Evolutionary conservation across 1,284 basidiomycete genomes (phyloP).

Genomic region (Cerioporus squamosus): DNA sequence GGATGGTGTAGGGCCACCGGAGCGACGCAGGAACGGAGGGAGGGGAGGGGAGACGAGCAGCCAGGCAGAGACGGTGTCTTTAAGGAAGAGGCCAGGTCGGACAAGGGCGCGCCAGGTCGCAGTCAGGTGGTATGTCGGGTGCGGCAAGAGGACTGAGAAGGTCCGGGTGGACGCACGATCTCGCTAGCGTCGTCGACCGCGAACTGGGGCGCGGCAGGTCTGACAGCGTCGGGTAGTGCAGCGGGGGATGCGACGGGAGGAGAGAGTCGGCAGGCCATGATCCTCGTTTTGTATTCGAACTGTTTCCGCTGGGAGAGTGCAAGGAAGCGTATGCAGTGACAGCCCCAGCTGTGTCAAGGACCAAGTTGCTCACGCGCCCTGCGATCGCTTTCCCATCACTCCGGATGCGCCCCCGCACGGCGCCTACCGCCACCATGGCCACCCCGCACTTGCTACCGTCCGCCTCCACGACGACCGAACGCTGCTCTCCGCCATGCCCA

Average conservation of each 20-base stretch:
- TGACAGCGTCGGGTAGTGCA: no score
- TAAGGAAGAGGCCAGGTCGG: neutral
- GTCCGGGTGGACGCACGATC: neutral
- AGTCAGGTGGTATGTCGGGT: constrained; percentile 8
- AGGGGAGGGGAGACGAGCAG: neutral
- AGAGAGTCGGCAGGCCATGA: no score
- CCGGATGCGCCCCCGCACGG: neutral
- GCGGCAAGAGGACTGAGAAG: neutral
- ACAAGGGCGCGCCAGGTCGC: neutral
- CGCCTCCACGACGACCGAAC: neutral
- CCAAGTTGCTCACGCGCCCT: neutral
- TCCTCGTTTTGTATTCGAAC: no score
- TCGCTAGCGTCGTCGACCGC: constrained; percentile 9
- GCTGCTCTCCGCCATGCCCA: no score
- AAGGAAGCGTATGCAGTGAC: no score
- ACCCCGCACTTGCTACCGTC: neutral
- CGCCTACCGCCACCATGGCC: neutral
- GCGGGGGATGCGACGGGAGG: no score
- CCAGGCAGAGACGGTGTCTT: neutral
- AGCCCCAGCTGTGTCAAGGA: neutral
- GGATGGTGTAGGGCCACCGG: neutral
- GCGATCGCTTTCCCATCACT: neutral
- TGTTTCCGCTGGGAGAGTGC: no score
- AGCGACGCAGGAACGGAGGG: neutral
- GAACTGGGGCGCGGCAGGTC: neutral